Evolutionary conservation across 257 asterid genomes (phyloP), one percentile per base, ranked within the genome.

Genomic region (Primulina tabacum): DNA sequence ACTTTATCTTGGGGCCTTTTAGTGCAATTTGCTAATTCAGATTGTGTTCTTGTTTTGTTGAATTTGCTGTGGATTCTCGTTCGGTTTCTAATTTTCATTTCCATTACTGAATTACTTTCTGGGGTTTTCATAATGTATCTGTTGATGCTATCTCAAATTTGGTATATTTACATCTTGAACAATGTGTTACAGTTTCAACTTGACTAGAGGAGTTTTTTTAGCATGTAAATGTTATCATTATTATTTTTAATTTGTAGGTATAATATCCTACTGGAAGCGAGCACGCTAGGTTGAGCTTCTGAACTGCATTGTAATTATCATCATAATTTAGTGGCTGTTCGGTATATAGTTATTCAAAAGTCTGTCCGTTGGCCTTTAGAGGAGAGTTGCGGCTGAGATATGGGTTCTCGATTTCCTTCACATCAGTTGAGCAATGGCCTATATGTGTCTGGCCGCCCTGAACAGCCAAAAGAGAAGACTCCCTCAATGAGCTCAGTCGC

Each of bases 341-440:
- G 64, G 26, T 55, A 68, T 6, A 37, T 33, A 65, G 26, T 65
- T 62, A 16, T 64, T 78, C 24, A 9, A 58, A 53, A 64, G 65
- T 52, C 38, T 40, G 53, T 32, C 35, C 74, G 63, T 71, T 73
- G 76, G 74, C 75, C 62, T 71, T 71, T 73, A 38, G 61, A 26
- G 65, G 62, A 56, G 60, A 63, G 65, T 7, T 73, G 55, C 64
- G 61, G 38, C 74, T 7, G 71, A 58, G 40, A 47, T 6, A 85
- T 89, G 93, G 92, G 96, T 74, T 85, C 93, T 24, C 90, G 96
- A 62, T 84, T 84, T 71, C 92, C 92, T 34, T 84, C 95, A 9
- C 95, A 90, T 80, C 83, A 84, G 81, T 71, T 90, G 69, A 88
- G 91, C 77, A 90, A 79, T 73, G 96, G 96, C 62, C 92, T 90